phyloP scores from a whole-genome alignment of 2,329 filamentous ascomycete genomes.

The Massarina eburnea region DNA sequence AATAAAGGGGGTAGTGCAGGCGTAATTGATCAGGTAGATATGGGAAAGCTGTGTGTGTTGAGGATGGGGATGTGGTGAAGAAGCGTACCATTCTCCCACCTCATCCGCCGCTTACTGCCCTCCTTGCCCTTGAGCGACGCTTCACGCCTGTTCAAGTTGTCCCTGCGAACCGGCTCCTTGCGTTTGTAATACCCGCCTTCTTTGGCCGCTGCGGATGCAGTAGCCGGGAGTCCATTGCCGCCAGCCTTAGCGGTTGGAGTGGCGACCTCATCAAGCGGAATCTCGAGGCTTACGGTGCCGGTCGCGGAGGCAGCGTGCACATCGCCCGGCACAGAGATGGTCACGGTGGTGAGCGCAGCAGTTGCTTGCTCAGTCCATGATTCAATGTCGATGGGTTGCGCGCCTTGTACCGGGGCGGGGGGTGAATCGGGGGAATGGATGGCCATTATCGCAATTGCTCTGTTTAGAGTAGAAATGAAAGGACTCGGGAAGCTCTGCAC shows the following conservation, averaged over 20 bases:
- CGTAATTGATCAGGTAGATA: too few relatives aligned
- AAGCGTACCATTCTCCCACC: constrained; percentile 86
- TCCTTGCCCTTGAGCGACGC: constrained; percentile 85
- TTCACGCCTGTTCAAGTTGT: constrained; percentile 69
- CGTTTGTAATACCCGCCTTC: constrained; percentile 54
- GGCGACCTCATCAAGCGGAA: constrained; percentile 71
- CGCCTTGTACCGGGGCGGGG: constrained; percentile 19
- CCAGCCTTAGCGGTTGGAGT: constrained; percentile 18
- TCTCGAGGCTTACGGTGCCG: constrained; percentile 66
- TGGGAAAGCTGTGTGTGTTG: neutral
- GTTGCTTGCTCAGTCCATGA: constrained; percentile 53
- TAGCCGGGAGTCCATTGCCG: constrained; percentile 21
- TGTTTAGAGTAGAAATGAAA: neutral
- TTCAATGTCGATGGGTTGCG: constrained; percentile 46
- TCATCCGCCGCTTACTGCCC: constrained; percentile 78
- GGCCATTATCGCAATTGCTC: constrained; percentile 27
- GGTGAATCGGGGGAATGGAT: constrained; percentile 27
- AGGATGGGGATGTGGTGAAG: constrained; percentile 9
- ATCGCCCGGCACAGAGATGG: constrained; percentile 38
- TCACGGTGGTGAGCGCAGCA: constrained; percentile 44
- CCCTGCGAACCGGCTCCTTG: constrained; percentile 58
- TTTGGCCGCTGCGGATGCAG: constrained; percentile 40
- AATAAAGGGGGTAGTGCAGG: neutral
- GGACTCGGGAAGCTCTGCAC: constrained; percentile 1
- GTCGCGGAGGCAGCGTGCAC: constrained; percentile 50